Evolutionary conservation across 2,329 filamentous ascomycete genomes (phyloP).

Genomic region (Rhexocercosporidium sp.): DNA sequence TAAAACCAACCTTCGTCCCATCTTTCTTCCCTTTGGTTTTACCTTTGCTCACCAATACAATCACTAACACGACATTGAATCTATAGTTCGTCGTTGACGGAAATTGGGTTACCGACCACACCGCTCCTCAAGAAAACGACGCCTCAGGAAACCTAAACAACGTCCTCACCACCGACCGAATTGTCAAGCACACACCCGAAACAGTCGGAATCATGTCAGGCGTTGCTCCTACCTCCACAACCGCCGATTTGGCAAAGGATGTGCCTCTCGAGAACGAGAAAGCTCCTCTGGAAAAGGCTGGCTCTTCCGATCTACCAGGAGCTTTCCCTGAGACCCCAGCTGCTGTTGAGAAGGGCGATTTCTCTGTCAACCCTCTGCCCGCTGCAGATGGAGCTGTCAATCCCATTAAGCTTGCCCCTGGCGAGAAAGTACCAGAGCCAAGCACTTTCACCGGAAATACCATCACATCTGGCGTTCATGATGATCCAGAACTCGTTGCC

Average conservation of each 20-base stretch:
- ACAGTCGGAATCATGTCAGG: constrained; percentile 63
- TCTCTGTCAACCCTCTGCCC: constrained; percentile 64
- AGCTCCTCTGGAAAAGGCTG: constrained; percentile 32
- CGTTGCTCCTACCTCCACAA: constrained; percentile 72
- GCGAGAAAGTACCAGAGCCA: constrained; percentile 77
- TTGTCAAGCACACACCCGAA: constrained; percentile 56
- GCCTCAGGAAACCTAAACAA: constrained; percentile 89
- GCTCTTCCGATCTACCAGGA: constrained; percentile 62
- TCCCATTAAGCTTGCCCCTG: constrained; percentile 78
- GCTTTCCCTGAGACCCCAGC: constrained; percentile 75
- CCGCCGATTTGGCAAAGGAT: constrained; percentile 69
- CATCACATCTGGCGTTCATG: constrained; percentile 72
- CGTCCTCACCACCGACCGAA: constrained; percentile 78
- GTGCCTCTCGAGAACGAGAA: constrained; percentile 62
- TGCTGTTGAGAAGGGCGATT: constrained; percentile 48
- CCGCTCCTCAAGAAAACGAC: constrained; percentile 82
- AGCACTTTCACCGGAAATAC: constrained; percentile 69
- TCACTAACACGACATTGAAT: constrained; percentile 16
- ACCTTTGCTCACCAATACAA: neutral
- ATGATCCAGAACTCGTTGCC: constrained; percentile 82
- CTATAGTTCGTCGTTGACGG: constrained; percentile 92
- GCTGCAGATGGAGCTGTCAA: constrained; percentile 72
- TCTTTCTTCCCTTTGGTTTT: constrained; percentile 14
- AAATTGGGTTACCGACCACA: constrained; percentile 83
- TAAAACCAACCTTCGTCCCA: constrained; percentile 26